A percentile compares a stretch with the other conserved stretches of the same genome.
Conservation (phyloP, 2,329 filamentous ascomycete species). For the Scortechinia acanthostroma region DNA sequence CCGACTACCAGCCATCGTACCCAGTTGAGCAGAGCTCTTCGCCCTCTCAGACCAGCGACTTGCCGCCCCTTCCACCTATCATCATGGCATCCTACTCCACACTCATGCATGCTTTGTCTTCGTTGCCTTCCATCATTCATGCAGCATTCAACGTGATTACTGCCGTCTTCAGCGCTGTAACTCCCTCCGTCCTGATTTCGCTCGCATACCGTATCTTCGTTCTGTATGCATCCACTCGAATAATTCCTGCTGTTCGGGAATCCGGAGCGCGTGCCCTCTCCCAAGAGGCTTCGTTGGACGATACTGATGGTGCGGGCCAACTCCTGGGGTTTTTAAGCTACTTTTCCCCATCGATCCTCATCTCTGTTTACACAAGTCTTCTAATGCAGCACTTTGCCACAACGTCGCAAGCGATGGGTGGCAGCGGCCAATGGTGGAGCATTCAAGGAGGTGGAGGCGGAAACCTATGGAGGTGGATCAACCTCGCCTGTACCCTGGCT, state of each 20-base stretch:
- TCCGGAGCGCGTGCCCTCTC: conserved; percentile 58
- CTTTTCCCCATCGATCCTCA: conserved; percentile 66
- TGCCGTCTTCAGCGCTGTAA: conserved; percentile 65
- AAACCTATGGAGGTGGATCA: conserved; percentile 68
- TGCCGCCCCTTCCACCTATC: conserved; percentile 68
- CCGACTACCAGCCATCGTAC: conserved; percentile 63
- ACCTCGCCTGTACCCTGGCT: conserved; percentile 62
- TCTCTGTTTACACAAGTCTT: conserved; percentile 69
- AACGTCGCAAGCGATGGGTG: conserved; percentile 16
- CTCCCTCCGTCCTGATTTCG: conserved; percentile 66
- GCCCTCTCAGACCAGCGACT: conserved; percentile 36
- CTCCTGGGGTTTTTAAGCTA: conserved; percentile 61
- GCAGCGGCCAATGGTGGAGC: conserved; percentile 50
- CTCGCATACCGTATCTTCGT: conserved; percentile 70
- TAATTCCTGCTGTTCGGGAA: conserved; percentile 67
- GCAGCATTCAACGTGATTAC: conserved; percentile 62
- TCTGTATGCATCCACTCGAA: conserved; percentile 66
- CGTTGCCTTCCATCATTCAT: conserved; percentile 57
- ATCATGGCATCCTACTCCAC: conserved; percentile 74
- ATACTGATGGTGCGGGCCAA: conserved; percentile 57
- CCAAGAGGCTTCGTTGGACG: conserved; percentile 59
- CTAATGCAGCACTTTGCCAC: conserved; percentile 71
- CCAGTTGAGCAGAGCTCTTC: conserved; percentile 29
- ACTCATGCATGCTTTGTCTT: conserved; percentile 55
- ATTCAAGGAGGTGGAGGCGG: conserved; percentile 58